These are phyloP conservation scores for Penicillium sp. DNA, from an alignment of 2,329 filamentous ascomycete species.

Conservation along the genomic window DNA sequence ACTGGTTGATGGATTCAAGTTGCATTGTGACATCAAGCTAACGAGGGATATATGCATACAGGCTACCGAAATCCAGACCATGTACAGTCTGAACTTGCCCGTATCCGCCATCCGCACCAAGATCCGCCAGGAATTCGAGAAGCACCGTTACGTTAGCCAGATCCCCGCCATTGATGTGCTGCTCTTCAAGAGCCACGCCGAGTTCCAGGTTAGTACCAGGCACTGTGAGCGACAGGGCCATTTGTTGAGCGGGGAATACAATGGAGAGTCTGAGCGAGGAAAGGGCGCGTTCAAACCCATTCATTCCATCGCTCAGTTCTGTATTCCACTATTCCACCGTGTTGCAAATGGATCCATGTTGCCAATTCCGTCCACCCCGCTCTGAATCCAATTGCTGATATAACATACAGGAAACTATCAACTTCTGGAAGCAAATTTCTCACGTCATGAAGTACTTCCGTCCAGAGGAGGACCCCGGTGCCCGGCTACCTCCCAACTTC, in stretches of 20 bases:
- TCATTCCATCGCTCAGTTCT: neutral
- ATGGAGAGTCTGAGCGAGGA: neutral
- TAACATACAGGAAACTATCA: constrained; percentile 80
- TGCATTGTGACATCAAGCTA: constrained; percentile 7
- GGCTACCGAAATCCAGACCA: constrained; percentile 95
- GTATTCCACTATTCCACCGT: neutral
- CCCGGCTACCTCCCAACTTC: constrained; percentile 82
- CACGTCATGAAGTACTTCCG: constrained; percentile 98
- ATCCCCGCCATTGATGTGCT: constrained; percentile 86
- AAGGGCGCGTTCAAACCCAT: neutral
- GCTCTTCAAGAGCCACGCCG: constrained; percentile 85
- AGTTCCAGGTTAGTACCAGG: constrained; percentile 76
- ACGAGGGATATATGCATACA: constrained; percentile 45
- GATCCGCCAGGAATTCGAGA: constrained; percentile 95
- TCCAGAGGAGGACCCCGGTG: constrained; percentile 77
- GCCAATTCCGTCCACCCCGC: neutral
- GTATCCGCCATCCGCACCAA: constrained; percentile 87
- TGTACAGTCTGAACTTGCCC: constrained; percentile 92
- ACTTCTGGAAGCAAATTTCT: constrained; percentile 97
- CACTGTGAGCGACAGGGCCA: no score
- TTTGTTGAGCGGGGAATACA: no score
- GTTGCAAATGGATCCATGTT: no score
- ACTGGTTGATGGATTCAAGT: neutral
- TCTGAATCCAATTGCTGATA: constrained; percentile 11
- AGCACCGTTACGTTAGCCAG: constrained; percentile 91